Evolutionary conservation across 1,284 basidiomycete species (phyloP).

Genomic region (Salmacisia buchloeana): DNA sequence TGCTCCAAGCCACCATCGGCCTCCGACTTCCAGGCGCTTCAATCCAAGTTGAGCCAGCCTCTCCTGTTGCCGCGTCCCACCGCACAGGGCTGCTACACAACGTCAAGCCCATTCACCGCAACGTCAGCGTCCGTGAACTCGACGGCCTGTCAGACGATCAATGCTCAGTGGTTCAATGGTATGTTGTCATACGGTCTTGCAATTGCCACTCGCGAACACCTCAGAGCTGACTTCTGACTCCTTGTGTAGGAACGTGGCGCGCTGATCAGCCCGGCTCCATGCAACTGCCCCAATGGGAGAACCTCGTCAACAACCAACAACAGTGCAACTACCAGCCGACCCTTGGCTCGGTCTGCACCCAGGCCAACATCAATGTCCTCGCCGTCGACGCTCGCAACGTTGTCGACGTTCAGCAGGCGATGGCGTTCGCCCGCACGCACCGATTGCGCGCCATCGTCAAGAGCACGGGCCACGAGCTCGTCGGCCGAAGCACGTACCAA

Average conservation of each 20-base stretch:
- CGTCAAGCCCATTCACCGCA: background rate
- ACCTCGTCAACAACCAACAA: background rate
- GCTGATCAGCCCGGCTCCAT: slow-evolving; percentile 7
- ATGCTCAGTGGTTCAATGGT: slow-evolving; percentile 2
- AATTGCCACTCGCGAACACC: background rate
- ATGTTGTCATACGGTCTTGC: background rate
- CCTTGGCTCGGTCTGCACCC: background rate
- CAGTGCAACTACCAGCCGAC: slow-evolving; percentile 1
- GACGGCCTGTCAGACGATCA: background rate
- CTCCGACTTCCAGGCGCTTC: background rate
- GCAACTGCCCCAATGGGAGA: slow-evolving; percentile 7
- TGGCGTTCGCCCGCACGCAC: background rate
- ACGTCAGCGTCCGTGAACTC: background rate
- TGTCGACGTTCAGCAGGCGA: background rate
- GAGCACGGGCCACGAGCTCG: slow-evolving; percentile 2
- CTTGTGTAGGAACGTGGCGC: background rate
- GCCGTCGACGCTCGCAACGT: slow-evolving; percentile 3
- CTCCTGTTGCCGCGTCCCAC: background rate
- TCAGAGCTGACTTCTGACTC: background rate
- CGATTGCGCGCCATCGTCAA: background rate
- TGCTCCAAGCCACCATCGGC: background rate
- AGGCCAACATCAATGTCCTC: slow-evolving; percentile 3
- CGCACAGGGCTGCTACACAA: background rate
- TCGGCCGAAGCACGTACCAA: background rate
- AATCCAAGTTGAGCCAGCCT: background rate